A percentile compares a stretch with the other conserved stretches of the same genome.
These are phyloP conservation scores for Phlegmacium glaucopus DNA, from an alignment of 768 basidiomycete species.

Conservation along the genomic window DNA sequence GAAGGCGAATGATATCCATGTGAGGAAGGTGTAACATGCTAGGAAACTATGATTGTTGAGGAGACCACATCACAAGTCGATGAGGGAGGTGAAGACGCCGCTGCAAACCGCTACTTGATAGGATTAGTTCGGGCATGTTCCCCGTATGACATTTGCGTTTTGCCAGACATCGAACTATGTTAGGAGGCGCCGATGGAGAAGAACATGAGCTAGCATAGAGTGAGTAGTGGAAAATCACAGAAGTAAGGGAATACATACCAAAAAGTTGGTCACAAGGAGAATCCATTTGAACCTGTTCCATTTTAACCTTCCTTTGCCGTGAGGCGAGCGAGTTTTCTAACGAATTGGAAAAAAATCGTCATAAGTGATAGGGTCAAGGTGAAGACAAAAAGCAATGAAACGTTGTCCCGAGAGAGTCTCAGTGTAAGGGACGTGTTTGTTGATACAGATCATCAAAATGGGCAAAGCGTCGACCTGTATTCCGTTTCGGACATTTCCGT, in stretches of 20 bases:
- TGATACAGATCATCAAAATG: no score
- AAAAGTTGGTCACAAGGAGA: constrained; percentile 62
- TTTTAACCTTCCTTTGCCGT: constrained; percentile 31
- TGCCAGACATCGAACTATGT: constrained; percentile 78
- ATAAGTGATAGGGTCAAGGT: no score
- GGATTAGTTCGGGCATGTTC: constrained; percentile 67
- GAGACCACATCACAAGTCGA: constrained; percentile 78
- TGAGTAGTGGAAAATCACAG: no score
- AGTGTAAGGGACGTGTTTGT: no score
- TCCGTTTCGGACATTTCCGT: no score
- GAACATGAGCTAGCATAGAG: constrained; percentile 55
- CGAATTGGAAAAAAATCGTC: no score
- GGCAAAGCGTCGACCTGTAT: no score
- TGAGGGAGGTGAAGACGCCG: constrained; percentile 61
- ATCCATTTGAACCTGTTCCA: constrained; percentile 89
- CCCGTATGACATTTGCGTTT: constrained; percentile 63
- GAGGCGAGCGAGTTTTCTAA: constrained; percentile 50
- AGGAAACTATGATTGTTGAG: constrained; percentile 86
- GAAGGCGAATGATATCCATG: constrained; percentile 63
- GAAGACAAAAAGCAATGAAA: no score
- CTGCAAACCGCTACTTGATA: constrained; percentile 64
- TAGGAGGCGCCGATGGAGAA: constrained; percentile 63
- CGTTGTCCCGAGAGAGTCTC: no score
- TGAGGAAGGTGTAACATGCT: constrained; percentile 76
- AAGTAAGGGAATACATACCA: constrained; percentile 27